Evolutionary conservation across 495 filamentous ascomycete genomes (phyloP).

Genomic region (Annulohypoxylon moriforme): DNA sequence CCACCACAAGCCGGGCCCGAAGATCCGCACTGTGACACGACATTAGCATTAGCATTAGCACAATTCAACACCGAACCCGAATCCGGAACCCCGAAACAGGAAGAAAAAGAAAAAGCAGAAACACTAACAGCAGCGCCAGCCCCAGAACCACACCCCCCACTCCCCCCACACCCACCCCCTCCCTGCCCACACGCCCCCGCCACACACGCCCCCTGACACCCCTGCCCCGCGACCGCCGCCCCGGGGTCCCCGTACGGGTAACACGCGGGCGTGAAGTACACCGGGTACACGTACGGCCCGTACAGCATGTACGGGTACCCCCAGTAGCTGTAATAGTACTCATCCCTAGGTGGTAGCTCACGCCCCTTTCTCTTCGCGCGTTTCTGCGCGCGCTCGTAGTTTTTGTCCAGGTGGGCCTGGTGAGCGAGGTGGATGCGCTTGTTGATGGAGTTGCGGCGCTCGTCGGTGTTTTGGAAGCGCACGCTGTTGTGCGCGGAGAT

Average conservation of each 20-base stretch:
- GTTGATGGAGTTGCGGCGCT: constrained; percentile 62
- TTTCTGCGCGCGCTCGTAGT: constrained; percentile 70
- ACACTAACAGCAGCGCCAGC: constrained; percentile 54
- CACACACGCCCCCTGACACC: constrained; percentile 53
- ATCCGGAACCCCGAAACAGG: neutral
- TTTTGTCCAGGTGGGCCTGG: constrained; percentile 64
- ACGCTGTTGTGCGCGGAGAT: constrained; percentile 78
- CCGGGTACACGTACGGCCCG: constrained; percentile 51
- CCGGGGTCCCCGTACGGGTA: constrained; percentile 63
- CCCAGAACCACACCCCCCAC: constrained; percentile 49
- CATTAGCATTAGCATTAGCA: constrained; percentile 24
- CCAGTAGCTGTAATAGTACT: constrained; percentile 65
- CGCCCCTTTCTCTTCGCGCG: constrained; percentile 71
- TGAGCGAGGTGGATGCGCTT: constrained; percentile 62
- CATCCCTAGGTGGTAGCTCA: constrained; percentile 59
- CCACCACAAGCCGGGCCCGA: constrained; percentile 50
- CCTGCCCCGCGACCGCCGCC: constrained; percentile 63
- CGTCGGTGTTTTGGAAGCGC: constrained; percentile 49
- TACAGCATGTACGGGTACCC: constrained; percentile 61
- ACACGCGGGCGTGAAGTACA: constrained; percentile 49
- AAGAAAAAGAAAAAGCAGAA: neutral
- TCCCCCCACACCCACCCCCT: constrained; percentile 59
- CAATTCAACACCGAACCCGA: too few relatives aligned
- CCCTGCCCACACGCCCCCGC: constrained; percentile 65
- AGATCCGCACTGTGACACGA: constrained; percentile 43